Base-by-base conservation (phyloP, 495 filamentous ascomycete species). In the Trichoderma parareesei region DNA sequence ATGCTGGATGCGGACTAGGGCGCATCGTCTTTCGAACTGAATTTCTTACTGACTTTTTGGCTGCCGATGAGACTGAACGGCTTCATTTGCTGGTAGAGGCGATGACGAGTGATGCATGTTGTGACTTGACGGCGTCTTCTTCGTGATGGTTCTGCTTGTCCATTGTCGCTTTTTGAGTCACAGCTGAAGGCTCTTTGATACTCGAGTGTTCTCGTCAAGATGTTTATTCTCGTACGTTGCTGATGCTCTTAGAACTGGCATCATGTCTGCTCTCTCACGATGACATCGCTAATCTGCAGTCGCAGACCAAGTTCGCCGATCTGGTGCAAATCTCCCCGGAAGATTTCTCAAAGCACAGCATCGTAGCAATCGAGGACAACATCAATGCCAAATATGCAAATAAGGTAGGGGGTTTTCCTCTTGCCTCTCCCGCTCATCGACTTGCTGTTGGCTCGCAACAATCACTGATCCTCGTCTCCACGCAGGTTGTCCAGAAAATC, bases 351-450 rank as follows among this genome's bases (percentile, higher is more conserved):
- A 93, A 92, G 70, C 82, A 86, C 60, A 92, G 89, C 69, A 78
- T 80, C 6, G 82, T 88, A 42, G 90, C 90, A 2, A 87, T 98
- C 66, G 90, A 97, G 75, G 92, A 98, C 74, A 91, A 90, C 67
- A 92, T 98, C 77, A 96, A 98, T 69, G 83, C 85, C 64, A 98
- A 98, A 77, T 98, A 96, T 75, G 86, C 93, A 62, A 95, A 98
- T 79, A 93, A 92, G 75, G 89, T 91, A 61, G 27, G 27, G 27
- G 65, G 79, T 14, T 68, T 68, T 66, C 40, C 10, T 53, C 27
- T 27, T 27, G 27, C 2, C 27, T 27, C 27, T 27, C 27, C 5
- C 53, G 53, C 46, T 57, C 18, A 9, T 2, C 8, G 14, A 35
- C 20, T 11, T 11, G 16, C 27, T 9, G 18, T 7, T 9, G 35